Evolutionary conservation across 441 rosid species (phyloP), one percentile per base, ranked within the genome.

Genomic region (Euphorbia schlechtendalii): DNA sequence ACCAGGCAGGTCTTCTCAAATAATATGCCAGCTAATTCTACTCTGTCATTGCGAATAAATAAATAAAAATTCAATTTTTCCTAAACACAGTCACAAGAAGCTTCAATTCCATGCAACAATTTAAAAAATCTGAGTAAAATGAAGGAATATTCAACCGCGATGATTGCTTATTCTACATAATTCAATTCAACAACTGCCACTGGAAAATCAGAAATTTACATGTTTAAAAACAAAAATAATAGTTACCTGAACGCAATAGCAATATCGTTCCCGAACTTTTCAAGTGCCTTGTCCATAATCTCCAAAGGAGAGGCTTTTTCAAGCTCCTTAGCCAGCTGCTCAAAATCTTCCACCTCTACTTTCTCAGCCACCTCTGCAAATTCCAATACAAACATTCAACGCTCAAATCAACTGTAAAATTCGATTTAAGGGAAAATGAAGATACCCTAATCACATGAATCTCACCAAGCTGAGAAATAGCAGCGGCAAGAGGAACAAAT

Each of bases 201-300:
- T 21, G 3, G 12, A n/a, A 14, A 54, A 24, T 24, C 11, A 34
- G 14, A 11, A 55, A 27, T 0, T 14, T 6, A 28, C 45, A 43
- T 1, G 13, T n/a, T 18, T 17, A 48, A 66, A 4, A 40, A 13
- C 1, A 45, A 5, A 0, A 30, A 28, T 6, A 32, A 28, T 22
- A 4, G 5, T 40, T 74, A 89, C 98, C 98, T 92, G 83, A 92
- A 92, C 18, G 98, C 98, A 41, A 92, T 88, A 12, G 96, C 98
- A 20, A 92, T 85, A 66, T 92, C 97, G 56, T 82, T 74, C 20
- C 98, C 96, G 46, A 82, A 92, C 70, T 70, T 80, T 73, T 84
- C 86, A 14, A 92, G 84, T 14, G 98, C 98, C 74, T 77, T 86
- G 24, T 92, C 96, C 83, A 90, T 82, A 60, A 89, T 82, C 71